Evolutionary conservation across 495 filamentous ascomycete species (phyloP), one percentile per base, ranked within the genome.

Genomic region (Trichoderma gamsii): DNA sequence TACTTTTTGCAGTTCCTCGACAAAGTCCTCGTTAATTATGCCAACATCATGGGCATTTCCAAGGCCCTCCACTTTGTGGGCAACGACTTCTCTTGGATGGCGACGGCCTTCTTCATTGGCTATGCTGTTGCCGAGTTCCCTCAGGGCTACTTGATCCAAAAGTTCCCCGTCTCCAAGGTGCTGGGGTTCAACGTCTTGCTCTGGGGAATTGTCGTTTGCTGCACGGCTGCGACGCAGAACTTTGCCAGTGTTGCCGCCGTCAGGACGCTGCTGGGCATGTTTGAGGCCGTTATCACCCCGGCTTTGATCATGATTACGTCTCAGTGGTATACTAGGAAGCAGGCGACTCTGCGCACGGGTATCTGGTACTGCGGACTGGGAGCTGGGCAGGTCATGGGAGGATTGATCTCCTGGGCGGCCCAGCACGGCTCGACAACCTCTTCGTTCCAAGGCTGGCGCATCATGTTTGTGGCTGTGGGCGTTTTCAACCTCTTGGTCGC

Each of bases 341-440:
- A 91, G 70, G 88, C 90, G 72, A 83, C 88, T 0, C 76, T 79
- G 0, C 84, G 84, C 0, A 87, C 89, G 0, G 86, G 86, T 0
- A 89, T 88, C 75, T 91, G 89, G 87, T 87, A 89, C 75, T 88
- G 87, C 84, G 87, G 86, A 82, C 88, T 88, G 73, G 86, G 86
- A 15, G 81, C 78, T 11, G 84, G 86, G 66, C 78, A 81, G 68
- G 77, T 85, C 56, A 80, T 87, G 61, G 84, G 85, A 29, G 84
- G 84, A 8, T 74, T 87, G 3, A 75, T 87, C 59, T 82, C 80
- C 43, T 88, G 84, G 83, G 83, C 74, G 84, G 82, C 52, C 84
- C 86, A 66, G 83, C 80, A 59, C 78, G 81, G 68, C 79, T 86
- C 74, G 74, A 73, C 82, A 81, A 80, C 82, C 68, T 84, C 82